Conservation (phyloP, 2,329 filamentous ascomycete genomes). For the Thielaviopsis populi region DNA sequence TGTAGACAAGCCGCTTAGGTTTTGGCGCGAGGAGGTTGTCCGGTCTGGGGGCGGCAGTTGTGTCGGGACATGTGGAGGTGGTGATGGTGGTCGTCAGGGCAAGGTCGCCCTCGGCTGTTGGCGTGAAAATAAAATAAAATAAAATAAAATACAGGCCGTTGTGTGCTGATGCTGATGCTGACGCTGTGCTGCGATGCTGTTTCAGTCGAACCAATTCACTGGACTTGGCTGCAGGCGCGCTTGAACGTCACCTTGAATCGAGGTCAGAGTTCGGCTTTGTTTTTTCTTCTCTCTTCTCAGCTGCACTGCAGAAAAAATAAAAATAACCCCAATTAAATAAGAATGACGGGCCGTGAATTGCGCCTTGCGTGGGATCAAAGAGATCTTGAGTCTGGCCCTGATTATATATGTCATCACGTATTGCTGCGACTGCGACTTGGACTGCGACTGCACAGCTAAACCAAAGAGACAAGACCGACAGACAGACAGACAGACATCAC, state of each 20-base stretch:
- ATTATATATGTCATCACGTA: no score
- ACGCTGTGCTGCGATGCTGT: neutral
- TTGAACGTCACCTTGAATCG: neutral
- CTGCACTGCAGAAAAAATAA: neutral
- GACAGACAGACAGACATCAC: no score
- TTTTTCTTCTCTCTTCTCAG: neutral
- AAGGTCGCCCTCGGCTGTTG: neutral
- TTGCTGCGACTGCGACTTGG: no score
- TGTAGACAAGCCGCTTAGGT: slow-evolving; percentile 87
- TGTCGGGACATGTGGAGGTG: slow-evolving; percentile 21
- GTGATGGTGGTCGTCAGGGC: slow-evolving; percentile 22
- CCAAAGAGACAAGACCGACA: no score
- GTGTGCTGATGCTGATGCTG: neutral
- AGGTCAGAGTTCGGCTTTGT: no score
- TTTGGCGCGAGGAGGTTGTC: slow-evolving; percentile 51
- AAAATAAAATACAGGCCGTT: neutral
- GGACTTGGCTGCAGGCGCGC: neutral
- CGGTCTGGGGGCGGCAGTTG: slow-evolving; percentile 28
- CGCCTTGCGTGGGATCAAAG: neutral
- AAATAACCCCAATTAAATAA: neutral
- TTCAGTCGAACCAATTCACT: neutral
- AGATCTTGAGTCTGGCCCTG: neutral
- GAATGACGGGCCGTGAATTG: neutral
- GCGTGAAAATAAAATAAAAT: neutral
- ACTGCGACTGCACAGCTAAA: no score